These are phyloP conservation scores for Scortechinia acanthostroma DNA, from an alignment of 2,329 filamentous ascomycete species.

Conservation along the genomic window DNA sequence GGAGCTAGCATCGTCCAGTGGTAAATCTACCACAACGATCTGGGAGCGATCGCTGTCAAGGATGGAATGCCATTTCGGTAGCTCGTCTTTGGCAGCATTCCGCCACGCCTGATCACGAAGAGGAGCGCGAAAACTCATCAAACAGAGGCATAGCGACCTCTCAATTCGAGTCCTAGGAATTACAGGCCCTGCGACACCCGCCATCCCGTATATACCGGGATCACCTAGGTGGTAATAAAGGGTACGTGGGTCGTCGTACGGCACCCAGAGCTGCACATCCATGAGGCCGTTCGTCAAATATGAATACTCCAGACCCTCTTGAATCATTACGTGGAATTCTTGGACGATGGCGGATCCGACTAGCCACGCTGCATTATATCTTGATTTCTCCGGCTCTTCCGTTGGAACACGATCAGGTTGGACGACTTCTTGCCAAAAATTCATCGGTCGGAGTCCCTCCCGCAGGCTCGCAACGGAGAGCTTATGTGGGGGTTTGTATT, in stretches of 20 bases:
- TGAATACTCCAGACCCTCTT: constrained; percentile 15
- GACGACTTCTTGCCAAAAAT: constrained; percentile 11
- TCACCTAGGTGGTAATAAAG: constrained; percentile 17
- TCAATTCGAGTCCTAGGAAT: constrained; percentile 10
- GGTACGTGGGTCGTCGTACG: constrained; percentile 10
- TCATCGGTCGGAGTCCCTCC: constrained; percentile 8
- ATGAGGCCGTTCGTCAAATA: constrained; percentile 13
- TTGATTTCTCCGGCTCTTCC: constrained; percentile 4
- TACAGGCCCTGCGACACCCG: too few species aligned
- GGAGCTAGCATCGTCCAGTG: background rate
- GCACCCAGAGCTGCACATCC: constrained; percentile 10
- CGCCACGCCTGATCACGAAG: constrained; percentile 12
- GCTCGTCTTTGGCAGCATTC: constrained; percentile 6
- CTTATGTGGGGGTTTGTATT: constrained; percentile 6
- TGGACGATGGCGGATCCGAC: constrained; percentile 11
- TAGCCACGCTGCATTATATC: constrained; percentile 12
- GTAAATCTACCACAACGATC: background rate
- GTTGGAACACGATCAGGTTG: background rate
- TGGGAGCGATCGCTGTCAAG: constrained; percentile 8
- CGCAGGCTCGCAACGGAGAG: constrained; percentile 10
- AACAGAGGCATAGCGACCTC: constrained; percentile 11
- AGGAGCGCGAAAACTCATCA: constrained; percentile 12
- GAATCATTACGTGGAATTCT: constrained; percentile 17
- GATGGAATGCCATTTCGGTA: constrained; percentile 11
- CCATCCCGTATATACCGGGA: constrained; percentile 11